These are phyloP conservation scores for Phaeoacremonium minimum DNA, from an alignment of 2,329 filamentous ascomycete species.

Conservation along the genomic window DNA sequence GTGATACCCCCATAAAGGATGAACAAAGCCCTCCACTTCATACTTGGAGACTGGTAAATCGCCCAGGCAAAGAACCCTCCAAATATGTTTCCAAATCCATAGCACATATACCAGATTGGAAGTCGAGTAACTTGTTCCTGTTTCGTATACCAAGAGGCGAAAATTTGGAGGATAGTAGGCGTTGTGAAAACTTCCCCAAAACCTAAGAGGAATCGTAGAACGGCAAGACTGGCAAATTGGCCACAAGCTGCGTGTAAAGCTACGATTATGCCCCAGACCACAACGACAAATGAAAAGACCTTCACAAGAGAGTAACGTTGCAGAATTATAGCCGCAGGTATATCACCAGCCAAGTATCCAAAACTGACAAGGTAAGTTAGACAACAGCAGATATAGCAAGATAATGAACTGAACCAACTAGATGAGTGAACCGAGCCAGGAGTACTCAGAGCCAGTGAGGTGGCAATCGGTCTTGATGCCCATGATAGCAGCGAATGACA, in stretches of 20 bases:
- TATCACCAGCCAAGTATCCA: constrained; percentile 2
- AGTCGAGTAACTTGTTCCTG: constrained; percentile 2
- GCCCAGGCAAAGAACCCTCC: constrained; percentile 4
- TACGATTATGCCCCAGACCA: constrained; percentile 2
- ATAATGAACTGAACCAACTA: neutral
- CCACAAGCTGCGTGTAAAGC: constrained; percentile 1
- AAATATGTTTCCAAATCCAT: constrained; percentile 1
- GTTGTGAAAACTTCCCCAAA: constrained; percentile 1
- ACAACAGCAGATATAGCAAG: neutral
- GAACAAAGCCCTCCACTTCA: constrained; percentile 1
- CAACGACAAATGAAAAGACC: neutral
- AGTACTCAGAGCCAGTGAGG: constrained; percentile 1
- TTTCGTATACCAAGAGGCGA: constrained; percentile 2
- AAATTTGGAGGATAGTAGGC: neutral
- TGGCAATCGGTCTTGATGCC: constrained; percentile 3
- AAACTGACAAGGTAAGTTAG: constrained; percentile 1
- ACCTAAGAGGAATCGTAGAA: constrained; percentile 1
- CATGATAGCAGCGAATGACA: constrained; percentile 2
- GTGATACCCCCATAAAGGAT: constrained; percentile 4
- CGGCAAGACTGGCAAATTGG: neutral
- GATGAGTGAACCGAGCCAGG: constrained; percentile 2
- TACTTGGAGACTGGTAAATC: constrained; percentile 1
- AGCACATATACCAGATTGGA: constrained; percentile 2
- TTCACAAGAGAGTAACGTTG: constrained; percentile 1
- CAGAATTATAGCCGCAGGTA: constrained; percentile 1